phyloP scores from a whole-genome alignment of 2,329 filamentous ascomycete genomes.

The Talaromyces sp. region DNA sequence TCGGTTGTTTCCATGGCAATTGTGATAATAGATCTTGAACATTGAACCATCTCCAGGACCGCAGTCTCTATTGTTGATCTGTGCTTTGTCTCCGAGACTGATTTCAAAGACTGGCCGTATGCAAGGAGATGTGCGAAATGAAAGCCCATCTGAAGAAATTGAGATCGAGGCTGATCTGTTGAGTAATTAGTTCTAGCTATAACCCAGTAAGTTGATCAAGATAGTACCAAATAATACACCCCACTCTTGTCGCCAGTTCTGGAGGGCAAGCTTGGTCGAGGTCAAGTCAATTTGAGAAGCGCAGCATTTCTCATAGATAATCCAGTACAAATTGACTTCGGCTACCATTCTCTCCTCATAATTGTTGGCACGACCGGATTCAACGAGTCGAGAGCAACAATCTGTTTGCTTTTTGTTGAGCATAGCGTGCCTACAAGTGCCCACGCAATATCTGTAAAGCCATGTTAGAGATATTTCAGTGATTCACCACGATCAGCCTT shows the following conservation, averaged over 20 bases:
- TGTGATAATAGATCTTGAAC: constrained; percentile 35
- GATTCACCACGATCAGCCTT: not conserved
- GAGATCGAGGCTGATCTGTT: constrained; percentile 37
- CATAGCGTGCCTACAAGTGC: constrained; percentile 34
- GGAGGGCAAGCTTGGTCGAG: constrained; percentile 27
- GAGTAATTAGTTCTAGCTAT: not conserved
- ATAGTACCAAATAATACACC: constrained; percentile 31
- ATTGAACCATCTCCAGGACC: constrained; percentile 37
- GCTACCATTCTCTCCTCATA: constrained; percentile 44
- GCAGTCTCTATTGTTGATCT: constrained; percentile 25
- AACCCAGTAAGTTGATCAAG: not conserved
- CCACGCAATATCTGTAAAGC: constrained; percentile 33
- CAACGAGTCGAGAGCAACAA: constrained; percentile 31
- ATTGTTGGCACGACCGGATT: constrained; percentile 35
- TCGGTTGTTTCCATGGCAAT: constrained; percentile 40
- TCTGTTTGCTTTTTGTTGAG: constrained; percentile 33
- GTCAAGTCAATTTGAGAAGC: constrained; percentile 24
- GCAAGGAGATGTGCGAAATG: constrained; percentile 40
- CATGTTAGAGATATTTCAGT: not conserved
- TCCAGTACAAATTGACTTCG: constrained; percentile 42
- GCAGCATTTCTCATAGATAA: constrained; percentile 36
- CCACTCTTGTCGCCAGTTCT: constrained; percentile 37
- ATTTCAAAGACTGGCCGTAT: constrained; percentile 34
- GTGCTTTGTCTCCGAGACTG: constrained; percentile 1
- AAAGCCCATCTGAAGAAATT: constrained; percentile 43